Evolutionary conservation across 2,329 filamentous ascomycete species (phyloP).

Genomic region (Fusarium stilboides): DNA sequence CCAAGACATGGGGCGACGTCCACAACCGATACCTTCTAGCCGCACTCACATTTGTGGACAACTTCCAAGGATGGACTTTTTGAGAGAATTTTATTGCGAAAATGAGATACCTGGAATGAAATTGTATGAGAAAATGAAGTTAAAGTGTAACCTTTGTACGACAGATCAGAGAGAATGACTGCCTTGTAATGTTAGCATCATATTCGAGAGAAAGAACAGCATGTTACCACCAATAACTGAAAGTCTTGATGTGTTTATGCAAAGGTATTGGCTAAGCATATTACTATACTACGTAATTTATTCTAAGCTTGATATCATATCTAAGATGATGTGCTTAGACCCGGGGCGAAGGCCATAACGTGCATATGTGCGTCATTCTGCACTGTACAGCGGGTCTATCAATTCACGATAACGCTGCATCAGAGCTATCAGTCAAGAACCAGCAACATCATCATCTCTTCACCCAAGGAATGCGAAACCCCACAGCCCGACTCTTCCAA

Average conservation of each 20-base stretch:
- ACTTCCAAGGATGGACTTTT: constrained; percentile 78
- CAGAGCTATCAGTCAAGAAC: constrained; percentile 37
- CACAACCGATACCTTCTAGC: constrained; percentile 76
- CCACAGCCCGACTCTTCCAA: background rate
- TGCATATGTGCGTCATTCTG: constrained; percentile 9
- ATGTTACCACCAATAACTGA: background rate
- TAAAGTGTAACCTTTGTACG: constrained; percentile 5
- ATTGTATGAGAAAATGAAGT: constrained; percentile 18
- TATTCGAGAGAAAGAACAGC: background rate
- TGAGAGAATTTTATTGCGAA: constrained; percentile 33
- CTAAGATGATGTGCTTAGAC: too few species aligned
- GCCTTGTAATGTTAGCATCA: constrained; percentile 6
- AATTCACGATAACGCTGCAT: constrained; percentile 39
- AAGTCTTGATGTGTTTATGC: background rate
- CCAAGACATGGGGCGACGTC: constrained; percentile 80
- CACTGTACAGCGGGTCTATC: constrained; percentile 40
- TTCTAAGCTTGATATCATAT: background rate
- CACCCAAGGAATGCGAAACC: constrained; percentile 6
- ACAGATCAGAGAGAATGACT: constrained; percentile 1
- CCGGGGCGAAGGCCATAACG: background rate
- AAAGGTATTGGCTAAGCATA: background rate
- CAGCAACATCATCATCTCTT: constrained; percentile 37
- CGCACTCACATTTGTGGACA: constrained; percentile 80
- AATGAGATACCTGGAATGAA: constrained; percentile 9
- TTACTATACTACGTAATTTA: background rate